Evolutionary conservation across 1,139 yeast species (phyloP).

Genomic region (Scheffersomyces segobiensis): DNA sequence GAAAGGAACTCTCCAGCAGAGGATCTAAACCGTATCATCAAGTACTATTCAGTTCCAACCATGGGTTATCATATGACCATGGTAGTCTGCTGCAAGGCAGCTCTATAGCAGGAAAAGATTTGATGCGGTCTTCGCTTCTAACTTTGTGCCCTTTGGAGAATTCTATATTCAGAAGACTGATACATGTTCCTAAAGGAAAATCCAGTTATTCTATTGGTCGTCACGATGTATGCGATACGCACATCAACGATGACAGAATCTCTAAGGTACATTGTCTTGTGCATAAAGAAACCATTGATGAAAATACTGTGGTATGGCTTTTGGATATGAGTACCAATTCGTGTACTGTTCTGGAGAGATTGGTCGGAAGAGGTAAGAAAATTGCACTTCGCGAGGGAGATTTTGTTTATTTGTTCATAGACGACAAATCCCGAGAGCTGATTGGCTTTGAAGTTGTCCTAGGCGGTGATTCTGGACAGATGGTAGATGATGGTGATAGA

Average conservation of each 20-base stretch:
- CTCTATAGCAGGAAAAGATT: neutral
- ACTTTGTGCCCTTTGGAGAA: constrained; percentile 30
- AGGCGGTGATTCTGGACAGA: neutral
- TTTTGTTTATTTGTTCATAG: constrained; percentile 62
- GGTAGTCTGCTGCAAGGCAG: neutral
- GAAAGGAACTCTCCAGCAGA: neutral
- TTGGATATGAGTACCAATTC: constrained; percentile 79
- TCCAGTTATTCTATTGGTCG: constrained; percentile 69
- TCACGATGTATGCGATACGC: constrained; percentile 57
- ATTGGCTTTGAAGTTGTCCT: constrained; percentile 50
- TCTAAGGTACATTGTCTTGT: constrained; percentile 84
- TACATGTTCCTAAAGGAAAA: constrained; percentile 62
- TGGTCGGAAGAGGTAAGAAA: constrained; percentile 64
- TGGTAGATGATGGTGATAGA: neutral
- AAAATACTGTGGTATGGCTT: constrained; percentile 60
- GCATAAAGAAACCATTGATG: constrained; percentile 56
- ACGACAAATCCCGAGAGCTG: constrained; percentile 48
- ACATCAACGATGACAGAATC: constrained; percentile 69
- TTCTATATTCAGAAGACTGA: constrained; percentile 37
- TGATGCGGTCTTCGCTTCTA: constrained; percentile 22
- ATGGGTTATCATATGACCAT: neutral
- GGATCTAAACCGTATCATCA: neutral
- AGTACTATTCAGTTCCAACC: neutral
- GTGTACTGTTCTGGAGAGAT: constrained; percentile 64
- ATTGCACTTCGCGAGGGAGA: constrained; percentile 65